Evolutionary conservation across 495 filamentous ascomycete genomes (phyloP).

Genomic region (Penicillium crystallinum): DNA sequence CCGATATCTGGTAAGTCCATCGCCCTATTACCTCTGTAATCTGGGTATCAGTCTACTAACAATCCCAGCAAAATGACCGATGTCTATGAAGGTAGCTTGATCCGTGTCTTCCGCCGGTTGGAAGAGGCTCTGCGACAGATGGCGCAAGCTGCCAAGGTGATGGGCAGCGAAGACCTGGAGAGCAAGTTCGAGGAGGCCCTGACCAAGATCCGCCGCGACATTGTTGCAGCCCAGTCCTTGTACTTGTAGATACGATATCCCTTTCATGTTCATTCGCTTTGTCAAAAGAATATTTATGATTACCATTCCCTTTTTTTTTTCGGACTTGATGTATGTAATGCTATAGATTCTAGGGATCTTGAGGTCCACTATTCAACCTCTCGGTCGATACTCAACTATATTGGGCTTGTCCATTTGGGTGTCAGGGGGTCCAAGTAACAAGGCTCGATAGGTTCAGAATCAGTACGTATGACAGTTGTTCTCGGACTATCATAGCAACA

Average conservation of each 20-base stretch:
- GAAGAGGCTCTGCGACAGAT: conserved; percentile 97
- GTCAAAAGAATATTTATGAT: conserved; percentile 5
- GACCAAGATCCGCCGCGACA: conserved; percentile 79
- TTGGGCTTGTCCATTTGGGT: no score
- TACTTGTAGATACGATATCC: conserved; percentile 59
- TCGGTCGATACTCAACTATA: no score
- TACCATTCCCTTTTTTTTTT: neutral
- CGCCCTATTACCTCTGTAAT: neutral
- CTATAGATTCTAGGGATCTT: neutral
- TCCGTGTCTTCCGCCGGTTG: conserved; percentile 89
- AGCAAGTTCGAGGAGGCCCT: conserved; percentile 81
- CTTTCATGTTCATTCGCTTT: neutral
- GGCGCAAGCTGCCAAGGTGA: conserved; percentile 93
- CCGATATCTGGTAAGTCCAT: conserved; percentile 80
- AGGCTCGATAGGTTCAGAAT: no score
- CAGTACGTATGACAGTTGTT: no score
- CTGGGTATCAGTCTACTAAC: conserved; percentile 5
- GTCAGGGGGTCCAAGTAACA: no score
- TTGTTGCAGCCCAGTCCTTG: conserved; percentile 87
- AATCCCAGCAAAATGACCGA: conserved; percentile 86
- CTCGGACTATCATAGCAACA: no score
- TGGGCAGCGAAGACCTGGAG: conserved; percentile 92
- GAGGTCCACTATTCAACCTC: no score
- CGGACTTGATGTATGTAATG: neutral
- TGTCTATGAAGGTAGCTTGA: conserved; percentile 92